phyloP scores from a whole-genome alignment of 2,329 filamentous ascomycete species.

The Leptographium lundbergii region DNA sequence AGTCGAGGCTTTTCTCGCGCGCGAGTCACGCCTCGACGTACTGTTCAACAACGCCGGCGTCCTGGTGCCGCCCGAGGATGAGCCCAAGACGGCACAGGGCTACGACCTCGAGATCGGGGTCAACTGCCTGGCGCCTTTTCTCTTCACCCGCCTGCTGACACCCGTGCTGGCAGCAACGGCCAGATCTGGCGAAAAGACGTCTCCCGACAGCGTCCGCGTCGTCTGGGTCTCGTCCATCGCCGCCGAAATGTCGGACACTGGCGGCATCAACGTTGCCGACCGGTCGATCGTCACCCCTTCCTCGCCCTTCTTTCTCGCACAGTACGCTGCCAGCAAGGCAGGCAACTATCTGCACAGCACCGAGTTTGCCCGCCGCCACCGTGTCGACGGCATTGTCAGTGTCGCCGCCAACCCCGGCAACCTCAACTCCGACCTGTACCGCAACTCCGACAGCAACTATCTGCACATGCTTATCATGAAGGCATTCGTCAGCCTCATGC shows the following conservation, averaged over 20 bases:
- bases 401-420: constrained; percentile 26
- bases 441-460: constrained; percentile 11
- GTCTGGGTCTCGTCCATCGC: constrained; percentile 12
- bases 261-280: constrained; percentile 9
- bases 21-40: constrained; percentile 21
- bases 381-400: constrained; percentile 7
- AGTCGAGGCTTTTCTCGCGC: constrained; percentile 17
- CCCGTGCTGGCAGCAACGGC: constrained; percentile 12
- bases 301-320: not conserved
- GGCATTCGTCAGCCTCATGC: not conserved
- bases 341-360: constrained; percentile 11
- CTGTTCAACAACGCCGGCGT: constrained; percentile 27
- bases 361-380: constrained; percentile 11
- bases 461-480: not conserved
- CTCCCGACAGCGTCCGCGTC: constrained; percentile 10
- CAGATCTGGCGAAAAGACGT: not conserved
- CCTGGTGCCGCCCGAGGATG: constrained; percentile 17
- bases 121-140: constrained; percentile 14
- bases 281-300: not conserved
- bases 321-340: constrained; percentile 10
- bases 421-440: constrained; percentile 22
- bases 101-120: constrained; percentile 14
- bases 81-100: constrained; percentile 16
- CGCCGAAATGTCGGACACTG: constrained; percentile 7
- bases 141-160: constrained; percentile 14